Conservation (phyloP, 495 filamentous ascomycete genomes). For the Trypethelium eluteriae region DNA sequence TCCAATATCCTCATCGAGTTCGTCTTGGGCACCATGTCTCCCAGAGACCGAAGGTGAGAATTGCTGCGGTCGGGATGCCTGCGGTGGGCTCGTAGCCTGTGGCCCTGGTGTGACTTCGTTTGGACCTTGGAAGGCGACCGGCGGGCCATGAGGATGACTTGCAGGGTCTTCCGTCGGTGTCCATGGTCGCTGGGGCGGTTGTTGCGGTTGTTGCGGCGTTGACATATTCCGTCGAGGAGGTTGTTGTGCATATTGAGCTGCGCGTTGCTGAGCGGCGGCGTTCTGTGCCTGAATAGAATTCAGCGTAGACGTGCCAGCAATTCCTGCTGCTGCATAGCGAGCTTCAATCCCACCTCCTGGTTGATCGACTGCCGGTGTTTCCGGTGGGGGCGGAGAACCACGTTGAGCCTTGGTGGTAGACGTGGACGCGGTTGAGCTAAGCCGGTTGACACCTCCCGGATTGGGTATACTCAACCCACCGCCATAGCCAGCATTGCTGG, state of each 20-base stretch:
- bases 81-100: slow-evolving; percentile 33
- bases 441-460: slow-evolving; percentile 58
- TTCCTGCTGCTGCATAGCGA: slow-evolving; percentile 79
- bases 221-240: slow-evolving; percentile 29
- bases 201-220: slow-evolving; percentile 34
- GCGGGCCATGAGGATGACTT: slow-evolving; percentile 81
- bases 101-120: slow-evolving; percentile 44
- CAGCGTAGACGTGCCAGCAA: slow-evolving; percentile 74
- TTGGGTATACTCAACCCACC: slow-evolving; percentile 36
- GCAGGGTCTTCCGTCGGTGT: slow-evolving; percentile 91
- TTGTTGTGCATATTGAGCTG: slow-evolving; percentile 60
- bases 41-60: slow-evolving; percentile 23
- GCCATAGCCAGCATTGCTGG: slow-evolving; percentile 14
- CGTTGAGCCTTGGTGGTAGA: slow-evolving; percentile 88
- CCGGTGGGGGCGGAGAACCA: slow-evolving; percentile 89
- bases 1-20: slow-evolving; percentile 79
- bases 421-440: slow-evolving; percentile 80
- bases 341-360: slow-evolving; percentile 76
- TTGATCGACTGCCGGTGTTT: slow-evolving; percentile 79
- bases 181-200: slow-evolving; percentile 67
- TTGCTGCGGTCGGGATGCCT: slow-evolving; percentile 22
- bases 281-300: slow-evolving; percentile 73
- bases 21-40: slow-evolving; percentile 41
- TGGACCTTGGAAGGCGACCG: slow-evolving; percentile 83
- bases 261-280: slow-evolving; percentile 68